A percentile compares a stretch with the other conserved stretches of the same genome.
Evolutionary conservation across 108 stramenopile species (phyloP).

Genomic region (Aurantiochytrium sp.): DNA sequence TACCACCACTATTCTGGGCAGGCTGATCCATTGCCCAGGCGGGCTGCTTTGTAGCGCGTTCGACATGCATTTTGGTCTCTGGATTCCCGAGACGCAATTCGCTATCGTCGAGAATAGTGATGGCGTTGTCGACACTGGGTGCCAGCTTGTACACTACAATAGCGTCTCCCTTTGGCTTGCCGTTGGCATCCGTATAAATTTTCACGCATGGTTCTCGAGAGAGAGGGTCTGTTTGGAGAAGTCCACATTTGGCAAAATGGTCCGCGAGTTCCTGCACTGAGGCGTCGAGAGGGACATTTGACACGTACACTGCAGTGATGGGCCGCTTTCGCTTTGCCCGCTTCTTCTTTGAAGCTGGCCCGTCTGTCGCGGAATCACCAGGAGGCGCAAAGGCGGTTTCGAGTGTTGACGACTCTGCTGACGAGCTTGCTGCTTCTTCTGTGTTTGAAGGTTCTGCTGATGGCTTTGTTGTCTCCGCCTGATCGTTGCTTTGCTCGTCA

Average conservation of each 20-base stretch:
- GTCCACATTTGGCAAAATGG: neutral
- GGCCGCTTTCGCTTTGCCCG: neutral
- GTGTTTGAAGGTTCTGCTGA: neutral
- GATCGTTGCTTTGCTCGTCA: neutral
- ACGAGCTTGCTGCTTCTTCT: neutral
- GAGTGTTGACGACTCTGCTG: no score
- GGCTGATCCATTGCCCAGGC: neutral
- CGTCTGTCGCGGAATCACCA: neutral
- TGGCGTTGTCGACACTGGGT: neutral
- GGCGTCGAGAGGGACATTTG: neutral
- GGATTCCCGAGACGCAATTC: neutral
- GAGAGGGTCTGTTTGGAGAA: neutral
- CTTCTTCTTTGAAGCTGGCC: neutral
- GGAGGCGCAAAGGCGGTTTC: no score
- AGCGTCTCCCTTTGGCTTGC: neutral
- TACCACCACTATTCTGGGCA: neutral
- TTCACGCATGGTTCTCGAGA: neutral
- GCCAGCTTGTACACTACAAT: neutral
- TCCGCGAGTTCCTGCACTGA: neutral
- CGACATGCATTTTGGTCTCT: neutral
- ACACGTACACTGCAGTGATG: neutral
- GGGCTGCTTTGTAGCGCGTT: neutral
- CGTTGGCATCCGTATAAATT: neutral
- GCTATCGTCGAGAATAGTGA: neutral
- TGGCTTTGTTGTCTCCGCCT: neutral